Base-by-base conservation (phyloP, 208 protist genomes). In the Leptomonas seymouri region DNA sequence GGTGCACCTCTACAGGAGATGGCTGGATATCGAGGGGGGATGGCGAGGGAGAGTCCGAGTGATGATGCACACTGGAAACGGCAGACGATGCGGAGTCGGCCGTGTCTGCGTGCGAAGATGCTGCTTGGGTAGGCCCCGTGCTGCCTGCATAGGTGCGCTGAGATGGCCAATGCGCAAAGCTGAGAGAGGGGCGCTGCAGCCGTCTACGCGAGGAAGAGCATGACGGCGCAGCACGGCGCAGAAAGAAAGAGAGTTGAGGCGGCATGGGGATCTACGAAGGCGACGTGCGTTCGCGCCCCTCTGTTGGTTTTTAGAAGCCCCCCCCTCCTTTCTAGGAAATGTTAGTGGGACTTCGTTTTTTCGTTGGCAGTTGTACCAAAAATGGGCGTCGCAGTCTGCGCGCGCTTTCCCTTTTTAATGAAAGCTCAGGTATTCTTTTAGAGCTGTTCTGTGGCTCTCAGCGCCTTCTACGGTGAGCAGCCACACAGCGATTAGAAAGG, bases 1-100 rank as follows among this genome's bases (percentile, higher is more conserved):
- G 67, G 48, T 94, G 84, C 41, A 94, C 78, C 42, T 94, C 89
- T 15, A 67, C 68, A 18, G 86, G 78, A n/a, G 86, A 86, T 27
- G 89, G 89, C 34, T 50, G 46, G 34, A 70, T 41, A 7, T 58
- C 46, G 23, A 34, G 46, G 54, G n/a, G 16, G 12, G 44, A n/a
- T n/a, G n/a, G n/a, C n/a, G n/a, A 15, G 18, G 44, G 18, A 4
- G 44, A 5, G 16, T 48, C 44, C 3, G 44, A 4, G 44, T n/a
- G 16, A 16, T n/a, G n/a, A n/a, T n/a, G n/a, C n/a, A n/a, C n/a
- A n/a, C n/a, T n/a, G n/a, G n/a, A n/a, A n/a, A n/a, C n/a, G n/a
- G n/a, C n/a, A n/a, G n/a, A 48, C 44, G 18, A 15, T n/a, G 16
- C 44, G 18, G 44, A 4, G 44, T 15, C 7, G 11, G 12, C 44